Evolutionary conservation across 2,329 filamentous ascomycete genomes (phyloP).

Genomic region (Cercospora beticola): DNA sequence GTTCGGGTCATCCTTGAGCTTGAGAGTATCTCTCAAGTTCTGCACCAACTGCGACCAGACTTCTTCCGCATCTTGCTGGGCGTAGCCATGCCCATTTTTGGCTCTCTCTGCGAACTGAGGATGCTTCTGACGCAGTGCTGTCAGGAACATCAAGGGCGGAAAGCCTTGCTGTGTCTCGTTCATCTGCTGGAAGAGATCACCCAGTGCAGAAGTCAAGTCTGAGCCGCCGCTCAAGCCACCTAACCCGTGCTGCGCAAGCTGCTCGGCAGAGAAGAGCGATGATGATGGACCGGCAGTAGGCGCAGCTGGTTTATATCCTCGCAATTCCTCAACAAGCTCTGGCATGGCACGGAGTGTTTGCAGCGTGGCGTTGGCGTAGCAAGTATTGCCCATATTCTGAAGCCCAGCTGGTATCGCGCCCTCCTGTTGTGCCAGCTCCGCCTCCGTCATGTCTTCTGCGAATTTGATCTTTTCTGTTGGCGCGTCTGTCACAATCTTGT

Average conservation of each 20-base stretch:
- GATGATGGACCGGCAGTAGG: constrained; percentile 29
- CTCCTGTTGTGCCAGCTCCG: constrained; percentile 77
- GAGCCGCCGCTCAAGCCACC: constrained; percentile 59
- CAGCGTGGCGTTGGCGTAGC: constrained; percentile 97
- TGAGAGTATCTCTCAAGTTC: constrained; percentile 76
- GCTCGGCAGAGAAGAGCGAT: constrained; percentile 37
- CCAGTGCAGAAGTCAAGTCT: constrained; percentile 74
- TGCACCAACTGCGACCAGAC: constrained; percentile 95
- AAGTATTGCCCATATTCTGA: constrained; percentile 93
- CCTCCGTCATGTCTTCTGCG: constrained; percentile 95
- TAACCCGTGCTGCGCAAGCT: constrained; percentile 53
- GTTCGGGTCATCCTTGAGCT: constrained; percentile 55
- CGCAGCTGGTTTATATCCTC: constrained; percentile 54
- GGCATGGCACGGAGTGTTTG: constrained; percentile 86
- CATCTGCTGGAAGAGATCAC: constrained; percentile 87
- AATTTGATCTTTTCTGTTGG: constrained; percentile 85
- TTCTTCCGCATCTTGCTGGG: constrained; percentile 98
- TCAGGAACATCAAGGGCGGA: constrained; percentile 77
- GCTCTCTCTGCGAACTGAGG: constrained; percentile 92
- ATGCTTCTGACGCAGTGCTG: constrained; percentile 72
- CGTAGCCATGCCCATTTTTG: constrained; percentile 77
- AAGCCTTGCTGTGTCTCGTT: constrained; percentile 84
- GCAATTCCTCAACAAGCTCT: constrained; percentile 79
- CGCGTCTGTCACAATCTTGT: constrained; percentile 59
- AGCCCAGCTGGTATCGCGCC: constrained; percentile 86